These are phyloP conservation scores for Hygrophila difformis DNA, from an alignment of 257 asterid genomes.

Conservation along the genomic window DNA sequence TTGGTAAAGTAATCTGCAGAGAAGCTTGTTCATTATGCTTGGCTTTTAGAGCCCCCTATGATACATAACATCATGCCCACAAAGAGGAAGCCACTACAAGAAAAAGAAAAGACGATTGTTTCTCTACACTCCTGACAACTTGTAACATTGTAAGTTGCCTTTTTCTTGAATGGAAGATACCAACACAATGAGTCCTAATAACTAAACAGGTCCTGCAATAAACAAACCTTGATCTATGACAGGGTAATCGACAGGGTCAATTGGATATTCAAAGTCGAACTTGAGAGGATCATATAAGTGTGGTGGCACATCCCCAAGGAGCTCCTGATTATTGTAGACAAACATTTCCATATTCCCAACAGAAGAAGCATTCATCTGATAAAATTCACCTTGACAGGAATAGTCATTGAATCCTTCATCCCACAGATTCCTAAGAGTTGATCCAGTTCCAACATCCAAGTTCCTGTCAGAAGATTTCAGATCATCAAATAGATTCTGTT, in stretches of 20 bases:
- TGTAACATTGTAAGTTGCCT: constrained; percentile 18
- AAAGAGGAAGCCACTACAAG: constrained; percentile 11
- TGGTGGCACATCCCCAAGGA: constrained; percentile 32
- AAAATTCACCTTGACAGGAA: constrained; percentile 32
- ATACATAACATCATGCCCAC: constrained; percentile 8
- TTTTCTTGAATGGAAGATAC: constrained; percentile 17
- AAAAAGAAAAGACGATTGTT: constrained; percentile 22
- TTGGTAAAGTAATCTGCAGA: too few relatives aligned
- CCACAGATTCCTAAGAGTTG: constrained; percentile 31
- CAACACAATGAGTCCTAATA: constrained; percentile 7
- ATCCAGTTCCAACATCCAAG: constrained; percentile 23
- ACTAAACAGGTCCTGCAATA: constrained; percentile 28
- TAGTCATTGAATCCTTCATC: constrained; percentile 29
- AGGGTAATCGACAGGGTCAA: constrained; percentile 48
- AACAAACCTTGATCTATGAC: constrained; percentile 66
- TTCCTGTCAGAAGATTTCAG: constrained; percentile 26
- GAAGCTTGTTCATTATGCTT: constrained; percentile 4
- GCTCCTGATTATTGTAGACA: constrained; percentile 27
- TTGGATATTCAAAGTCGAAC: constrained; percentile 39
- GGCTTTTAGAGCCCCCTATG: constrained; percentile 7
- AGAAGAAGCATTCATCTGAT: constrained; percentile 21
- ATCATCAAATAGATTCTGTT: constrained; percentile 26
- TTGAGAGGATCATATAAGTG: constrained; percentile 37
- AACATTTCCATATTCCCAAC: constrained; percentile 26
- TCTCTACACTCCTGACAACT: constrained; percentile 26